Percentiles rank a stretch among this genome's conserved stretches.
phyloP scores from a whole-genome alignment of 1,139 yeast species.

The Citeromyces hawaiiensis region DNA sequence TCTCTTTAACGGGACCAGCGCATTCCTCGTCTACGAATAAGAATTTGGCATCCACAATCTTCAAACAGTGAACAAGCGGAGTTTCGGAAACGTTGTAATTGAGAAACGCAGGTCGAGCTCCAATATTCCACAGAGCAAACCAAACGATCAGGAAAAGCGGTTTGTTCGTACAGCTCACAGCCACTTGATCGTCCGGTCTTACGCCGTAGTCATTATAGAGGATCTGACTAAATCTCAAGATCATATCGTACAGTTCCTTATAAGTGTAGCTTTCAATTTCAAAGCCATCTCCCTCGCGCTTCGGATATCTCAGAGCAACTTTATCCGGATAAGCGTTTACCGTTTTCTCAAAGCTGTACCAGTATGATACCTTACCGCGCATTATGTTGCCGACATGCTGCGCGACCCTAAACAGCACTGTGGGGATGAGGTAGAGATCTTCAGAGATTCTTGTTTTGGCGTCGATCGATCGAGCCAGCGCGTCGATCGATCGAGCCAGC shows the following conservation, averaged over 20 bases:
- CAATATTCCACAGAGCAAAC: slow-evolving; percentile 85
- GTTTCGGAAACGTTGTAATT: slow-evolving; percentile 69
- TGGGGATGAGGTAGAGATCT: slow-evolving; percentile 34
- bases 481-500: slow-evolving; percentile 16
- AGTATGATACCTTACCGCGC: slow-evolving; percentile 41
- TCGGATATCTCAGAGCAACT: slow-evolving; percentile 49
- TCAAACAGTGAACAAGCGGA: slow-evolving; percentile 72
- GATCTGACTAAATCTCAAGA: slow-evolving; percentile 53
- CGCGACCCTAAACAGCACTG: slow-evolving; percentile 25
- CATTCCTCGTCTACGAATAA: slow-evolving; percentile 72
- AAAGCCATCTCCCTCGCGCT: slow-evolving; percentile 37
- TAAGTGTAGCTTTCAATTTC: slow-evolving; percentile 54
- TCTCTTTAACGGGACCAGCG: slow-evolving; percentile 35
- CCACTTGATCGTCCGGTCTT: slow-evolving; percentile 56
- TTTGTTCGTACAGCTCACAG: slow-evolving; percentile 68
- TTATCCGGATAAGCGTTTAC: slow-evolving; percentile 37
- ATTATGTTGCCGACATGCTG: slow-evolving; percentile 29
- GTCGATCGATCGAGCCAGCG: slow-evolving; percentile 20
- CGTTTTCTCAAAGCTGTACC: slow-evolving; percentile 50
- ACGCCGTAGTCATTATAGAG: slow-evolving; percentile 54
- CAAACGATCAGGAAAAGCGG: slow-evolving; percentile 71
- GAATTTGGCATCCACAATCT: slow-evolving; percentile 48
- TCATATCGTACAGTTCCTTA: slow-evolving; percentile 48
- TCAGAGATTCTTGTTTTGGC: slow-evolving; percentile 38
- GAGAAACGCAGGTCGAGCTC: slow-evolving; percentile 80